Conservation (phyloP, 495 filamentous ascomycete species). For the Talaromyces adpressus region DNA sequence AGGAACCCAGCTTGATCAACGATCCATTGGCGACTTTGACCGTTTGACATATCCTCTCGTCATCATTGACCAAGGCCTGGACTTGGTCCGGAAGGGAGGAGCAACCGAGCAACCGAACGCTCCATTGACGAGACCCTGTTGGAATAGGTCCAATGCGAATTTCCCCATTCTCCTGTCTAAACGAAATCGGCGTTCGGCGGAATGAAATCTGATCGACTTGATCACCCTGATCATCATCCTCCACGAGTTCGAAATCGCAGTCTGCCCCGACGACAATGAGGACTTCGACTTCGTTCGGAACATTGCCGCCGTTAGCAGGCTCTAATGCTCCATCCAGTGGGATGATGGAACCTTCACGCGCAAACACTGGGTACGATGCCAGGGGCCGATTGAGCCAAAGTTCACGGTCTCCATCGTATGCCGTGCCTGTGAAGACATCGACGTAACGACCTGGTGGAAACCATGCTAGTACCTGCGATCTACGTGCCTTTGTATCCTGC, state of each 20-base stretch:
- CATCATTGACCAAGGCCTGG: constrained; percentile 12
- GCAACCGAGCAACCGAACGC: constrained; percentile 11
- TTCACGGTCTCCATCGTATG: constrained; percentile 45
- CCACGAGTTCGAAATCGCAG: constrained; percentile 34
- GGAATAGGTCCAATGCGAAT: constrained; percentile 12
- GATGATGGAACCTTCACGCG: constrained; percentile 47
- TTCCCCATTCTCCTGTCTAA: constrained; percentile 11
- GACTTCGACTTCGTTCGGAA: constrained; percentile 34
- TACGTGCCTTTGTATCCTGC: constrained; percentile 25
- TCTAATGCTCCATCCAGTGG: constrained; percentile 32
- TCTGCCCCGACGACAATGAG: constrained; percentile 47
- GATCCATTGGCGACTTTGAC: background rate
- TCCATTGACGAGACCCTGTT: constrained; percentile 10
- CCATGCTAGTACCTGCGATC: constrained; percentile 39
- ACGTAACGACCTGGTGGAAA: constrained; percentile 39
- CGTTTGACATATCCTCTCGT: background rate
- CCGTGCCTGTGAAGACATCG: constrained; percentile 43
- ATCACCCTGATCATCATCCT: constrained; percentile 21
- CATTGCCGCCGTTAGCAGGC: constrained; percentile 32
- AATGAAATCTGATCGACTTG: background rate
- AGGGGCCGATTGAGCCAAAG: constrained; percentile 38
- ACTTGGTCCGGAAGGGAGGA: constrained; percentile 21
- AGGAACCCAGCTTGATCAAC: constrained; percentile 11
- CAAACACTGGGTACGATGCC: constrained; percentile 40
- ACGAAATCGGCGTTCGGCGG: constrained; percentile 12